Evolutionary conservation across 2,329 filamentous ascomycete species (phyloP).

Genomic region (Aspergillus hortae): DNA sequence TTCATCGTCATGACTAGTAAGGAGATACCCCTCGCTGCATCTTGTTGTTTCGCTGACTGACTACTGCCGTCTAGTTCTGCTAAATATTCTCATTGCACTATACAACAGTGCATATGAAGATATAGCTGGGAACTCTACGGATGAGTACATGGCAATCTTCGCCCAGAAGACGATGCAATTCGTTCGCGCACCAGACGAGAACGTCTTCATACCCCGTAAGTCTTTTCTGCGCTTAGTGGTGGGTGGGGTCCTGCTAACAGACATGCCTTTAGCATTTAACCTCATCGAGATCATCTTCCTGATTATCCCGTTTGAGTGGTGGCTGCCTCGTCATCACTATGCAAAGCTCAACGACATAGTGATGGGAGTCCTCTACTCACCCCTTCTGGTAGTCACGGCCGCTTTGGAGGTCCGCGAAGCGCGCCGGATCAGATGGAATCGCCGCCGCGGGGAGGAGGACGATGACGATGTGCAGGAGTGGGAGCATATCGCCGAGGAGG

Average conservation of each 20-base stretch:
- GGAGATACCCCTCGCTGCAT: constrained; percentile 9
- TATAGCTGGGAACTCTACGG: constrained; percentile 86
- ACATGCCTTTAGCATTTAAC: constrained; percentile 63
- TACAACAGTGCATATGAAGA: constrained; percentile 97
- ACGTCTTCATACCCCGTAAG: constrained; percentile 84
- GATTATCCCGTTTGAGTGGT: constrained; percentile 87
- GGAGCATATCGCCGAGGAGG: constrained; percentile 69
- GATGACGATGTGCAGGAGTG: constrained; percentile 89
- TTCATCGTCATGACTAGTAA: constrained; percentile 85
- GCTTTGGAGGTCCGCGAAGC: constrained; percentile 66
- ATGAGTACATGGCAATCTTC: constrained; percentile 93
- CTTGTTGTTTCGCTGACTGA: not conserved
- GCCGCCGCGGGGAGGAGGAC: constrained; percentile 77
- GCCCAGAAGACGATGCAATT: constrained; percentile 95
- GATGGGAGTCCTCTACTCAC: constrained; percentile 82
- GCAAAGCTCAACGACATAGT: constrained; percentile 81
- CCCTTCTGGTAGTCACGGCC: constrained; percentile 75
- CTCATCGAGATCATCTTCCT: constrained; percentile 81
- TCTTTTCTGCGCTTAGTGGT: not conserved
- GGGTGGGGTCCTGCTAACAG: not conserved
- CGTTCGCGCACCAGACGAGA: constrained; percentile 93
- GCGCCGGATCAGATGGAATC: constrained; percentile 65
- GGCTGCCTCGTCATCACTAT: constrained; percentile 72
- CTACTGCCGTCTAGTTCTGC: constrained; percentile 53
- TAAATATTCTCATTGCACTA: constrained; percentile 94